A percentile compares a stretch with the other conserved stretches of the same genome.
phyloP scores from a whole-genome alignment of 2,329 filamentous ascomycete genomes.

The Passalora sequoiae region DNA sequence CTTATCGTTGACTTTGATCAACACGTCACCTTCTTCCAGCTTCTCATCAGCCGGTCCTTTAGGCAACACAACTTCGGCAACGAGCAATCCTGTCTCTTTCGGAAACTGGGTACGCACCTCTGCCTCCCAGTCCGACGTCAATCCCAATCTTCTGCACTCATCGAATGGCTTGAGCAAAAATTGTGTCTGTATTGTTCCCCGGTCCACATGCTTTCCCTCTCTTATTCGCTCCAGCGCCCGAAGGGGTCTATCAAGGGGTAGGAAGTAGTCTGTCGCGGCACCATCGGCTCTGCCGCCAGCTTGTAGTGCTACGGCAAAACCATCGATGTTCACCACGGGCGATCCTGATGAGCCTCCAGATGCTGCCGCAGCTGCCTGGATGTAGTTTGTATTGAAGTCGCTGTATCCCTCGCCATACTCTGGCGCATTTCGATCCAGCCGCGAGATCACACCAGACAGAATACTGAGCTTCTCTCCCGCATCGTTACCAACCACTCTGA shows the following conservation, averaged over 20 bases:
- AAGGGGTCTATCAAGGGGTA: slow-evolving; percentile 84
- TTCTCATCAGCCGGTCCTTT: slow-evolving; percentile 81
- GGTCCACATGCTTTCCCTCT: slow-evolving; percentile 66
- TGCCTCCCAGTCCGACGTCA: slow-evolving; percentile 81
- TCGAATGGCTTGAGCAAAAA: slow-evolving; percentile 97
- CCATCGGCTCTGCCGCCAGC: slow-evolving; percentile 91
- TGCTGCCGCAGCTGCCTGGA: slow-evolving; percentile 93
- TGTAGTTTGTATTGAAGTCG: slow-evolving; percentile 95
- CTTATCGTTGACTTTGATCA: slow-evolving; percentile 89
- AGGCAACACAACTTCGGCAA: slow-evolving; percentile 90
- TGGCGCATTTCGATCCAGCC: slow-evolving; percentile 90
- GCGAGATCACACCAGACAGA: slow-evolving; percentile 91
- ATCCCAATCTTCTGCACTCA: slow-evolving; percentile 82
- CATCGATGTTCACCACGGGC: slow-evolving; percentile 94
- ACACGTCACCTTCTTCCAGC: slow-evolving; percentile 87
- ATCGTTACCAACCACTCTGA: slow-evolving; percentile 96
- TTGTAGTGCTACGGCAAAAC: slow-evolving; percentile 84
- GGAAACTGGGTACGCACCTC: slow-evolving; percentile 78
- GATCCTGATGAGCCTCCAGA: slow-evolving; percentile 97
- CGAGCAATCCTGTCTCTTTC: slow-evolving; percentile 92
- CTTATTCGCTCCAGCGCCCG: slow-evolving; percentile 83
- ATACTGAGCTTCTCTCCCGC: slow-evolving; percentile 98
- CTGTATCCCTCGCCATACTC: slow-evolving; percentile 98
- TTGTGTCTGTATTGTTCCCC: slow-evolving; percentile 96
- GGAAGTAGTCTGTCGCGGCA: slow-evolving; percentile 94